Conservation (phyloP, 805 yeast genomes). For the Suhomyces sp. region DNA sequence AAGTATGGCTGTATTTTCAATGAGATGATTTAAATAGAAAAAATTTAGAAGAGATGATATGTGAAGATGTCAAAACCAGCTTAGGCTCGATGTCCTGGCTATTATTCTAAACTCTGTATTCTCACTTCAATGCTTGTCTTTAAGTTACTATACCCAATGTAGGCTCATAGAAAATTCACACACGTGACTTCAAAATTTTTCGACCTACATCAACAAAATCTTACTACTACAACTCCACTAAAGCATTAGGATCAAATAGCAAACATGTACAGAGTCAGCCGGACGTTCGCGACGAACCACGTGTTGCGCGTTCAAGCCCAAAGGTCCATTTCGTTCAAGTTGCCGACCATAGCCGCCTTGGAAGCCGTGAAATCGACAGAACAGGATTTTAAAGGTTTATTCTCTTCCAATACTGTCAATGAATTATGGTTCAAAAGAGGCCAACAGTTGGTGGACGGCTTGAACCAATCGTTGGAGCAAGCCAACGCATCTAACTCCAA, state of each 20-base stretch:
- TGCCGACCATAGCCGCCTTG: slow-evolving; percentile 33
- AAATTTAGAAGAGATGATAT: too few relatives aligned
- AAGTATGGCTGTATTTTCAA: too few relatives aligned
- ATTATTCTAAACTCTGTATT: too few relatives aligned
- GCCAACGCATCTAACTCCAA: slow-evolving; percentile 6
- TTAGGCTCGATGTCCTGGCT: too few relatives aligned
- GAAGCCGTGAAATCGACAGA: slow-evolving; percentile 28
- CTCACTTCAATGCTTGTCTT: too few relatives aligned
- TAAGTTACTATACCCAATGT: too few relatives aligned
- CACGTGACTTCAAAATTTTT: slow-evolving; percentile 1
- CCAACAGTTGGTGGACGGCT: slow-evolving; percentile 30
- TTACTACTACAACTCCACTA: not conserved
- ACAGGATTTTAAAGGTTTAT: slow-evolving; percentile 35
- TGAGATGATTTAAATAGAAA: too few relatives aligned
- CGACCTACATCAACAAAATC: not conserved
- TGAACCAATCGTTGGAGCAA: slow-evolving; percentile 32
- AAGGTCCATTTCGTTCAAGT: slow-evolving; percentile 29
- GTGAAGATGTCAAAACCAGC: too few relatives aligned
- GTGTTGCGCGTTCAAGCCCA: slow-evolving; percentile 1
- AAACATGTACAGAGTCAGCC: slow-evolving; percentile 11
- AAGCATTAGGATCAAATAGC: too few relatives aligned
- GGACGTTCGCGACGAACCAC: slow-evolving; percentile 3
- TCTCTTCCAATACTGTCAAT: slow-evolving; percentile 28
- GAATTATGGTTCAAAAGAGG: slow-evolving; percentile 44
- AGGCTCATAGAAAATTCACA: too few relatives aligned